Evolutionary conservation across 208 protist genomes (phyloP).

Genomic region (Blastocrithidia nonstop): DNA sequence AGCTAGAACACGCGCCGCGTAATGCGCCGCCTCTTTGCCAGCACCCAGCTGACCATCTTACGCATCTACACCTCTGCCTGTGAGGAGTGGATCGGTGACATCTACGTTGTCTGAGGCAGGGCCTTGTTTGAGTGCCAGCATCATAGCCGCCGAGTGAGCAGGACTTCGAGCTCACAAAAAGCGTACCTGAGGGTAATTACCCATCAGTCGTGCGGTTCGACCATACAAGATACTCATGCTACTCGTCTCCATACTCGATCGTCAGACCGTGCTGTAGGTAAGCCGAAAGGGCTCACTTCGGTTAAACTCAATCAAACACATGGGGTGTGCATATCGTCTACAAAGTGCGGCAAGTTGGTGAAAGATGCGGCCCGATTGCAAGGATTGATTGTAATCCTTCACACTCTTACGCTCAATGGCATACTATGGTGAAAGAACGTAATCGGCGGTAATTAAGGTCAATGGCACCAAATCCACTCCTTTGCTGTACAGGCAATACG

Average conservation of each 20-base stretch:
- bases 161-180: conserved; percentile 65
- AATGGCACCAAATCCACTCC: conserved; percentile 70
- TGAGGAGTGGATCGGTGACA: conserved; percentile 42
- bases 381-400: conserved; percentile 53
- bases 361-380: conserved; percentile 51
- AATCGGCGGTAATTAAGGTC: conserved; percentile 65
- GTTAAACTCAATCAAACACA: conserved; percentile 71
- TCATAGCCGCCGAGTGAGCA: conserved; percentile 48
- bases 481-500: conserved; percentile 47
- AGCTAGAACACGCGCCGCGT: conserved; percentile 55
- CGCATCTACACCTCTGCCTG: conserved; percentile 10
- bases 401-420: conserved; percentile 76
- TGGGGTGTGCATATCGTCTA: conserved; percentile 30
- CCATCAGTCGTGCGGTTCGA: conserved; percentile 37
- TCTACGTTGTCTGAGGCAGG: conserved; percentile 35
- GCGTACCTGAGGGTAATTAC: conserved; percentile 35
- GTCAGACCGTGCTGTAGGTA: conserved; percentile 4
- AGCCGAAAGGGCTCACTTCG: conserved; percentile 40
- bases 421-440: conserved; percentile 60
- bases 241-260: not conserved
- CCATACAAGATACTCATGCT: conserved; percentile 17
- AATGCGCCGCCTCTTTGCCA: conserved; percentile 23
- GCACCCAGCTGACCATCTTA: conserved; percentile 9
- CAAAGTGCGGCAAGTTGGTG: conserved; percentile 54
- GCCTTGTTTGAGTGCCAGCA: conserved; percentile 42